Conservation (phyloP, 1,139 yeast genomes). For the Debaryomycetaceae sp. region DNA sequence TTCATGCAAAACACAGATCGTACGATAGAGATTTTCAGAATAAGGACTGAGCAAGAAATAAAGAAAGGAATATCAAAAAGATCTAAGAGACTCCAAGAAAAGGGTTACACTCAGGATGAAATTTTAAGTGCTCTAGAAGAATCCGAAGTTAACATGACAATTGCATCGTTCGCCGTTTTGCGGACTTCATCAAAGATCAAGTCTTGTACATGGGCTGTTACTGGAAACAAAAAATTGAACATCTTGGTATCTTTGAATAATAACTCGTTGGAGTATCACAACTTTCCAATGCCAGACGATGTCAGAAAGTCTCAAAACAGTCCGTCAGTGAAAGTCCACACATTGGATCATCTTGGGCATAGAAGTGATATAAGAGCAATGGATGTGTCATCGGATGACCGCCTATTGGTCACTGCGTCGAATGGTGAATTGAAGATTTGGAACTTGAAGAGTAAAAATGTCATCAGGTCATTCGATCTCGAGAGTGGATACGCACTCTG, state of each 20-base stretch:
- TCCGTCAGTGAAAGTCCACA: constrained; percentile 36
- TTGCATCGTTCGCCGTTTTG: constrained; percentile 62
- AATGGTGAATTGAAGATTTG: constrained; percentile 86
- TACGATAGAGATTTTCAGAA: constrained; percentile 76
- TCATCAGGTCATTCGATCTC: constrained; percentile 68
- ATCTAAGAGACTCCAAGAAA: constrained; percentile 73
- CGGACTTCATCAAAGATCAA: constrained; percentile 57
- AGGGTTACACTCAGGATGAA: constrained; percentile 61
- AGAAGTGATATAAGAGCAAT: constrained; percentile 84
- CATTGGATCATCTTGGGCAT: constrained; percentile 79
- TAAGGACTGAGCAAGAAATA: constrained; percentile 76
- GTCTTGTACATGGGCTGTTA: constrained; percentile 52
- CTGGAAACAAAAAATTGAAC: constrained; percentile 45
- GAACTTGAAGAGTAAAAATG: constrained; percentile 72
- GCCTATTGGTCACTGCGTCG: constrained; percentile 82
- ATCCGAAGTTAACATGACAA: constrained; percentile 54
- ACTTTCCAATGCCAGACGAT: constrained; percentile 46
- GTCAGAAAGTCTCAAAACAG: constrained; percentile 44
- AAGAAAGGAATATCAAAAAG: constrained; percentile 75
- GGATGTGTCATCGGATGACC: constrained; percentile 78
- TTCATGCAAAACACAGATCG: constrained; percentile 76
- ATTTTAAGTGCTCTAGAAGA: constrained; percentile 49
- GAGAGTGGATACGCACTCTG: constrained; percentile 87
- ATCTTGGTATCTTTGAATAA: constrained; percentile 63
- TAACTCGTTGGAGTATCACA: constrained; percentile 72